These are phyloP conservation scores for Eucalyptus sp. DNA, from an alignment of 345 rosid genomes.

Conservation along the genomic window DNA sequence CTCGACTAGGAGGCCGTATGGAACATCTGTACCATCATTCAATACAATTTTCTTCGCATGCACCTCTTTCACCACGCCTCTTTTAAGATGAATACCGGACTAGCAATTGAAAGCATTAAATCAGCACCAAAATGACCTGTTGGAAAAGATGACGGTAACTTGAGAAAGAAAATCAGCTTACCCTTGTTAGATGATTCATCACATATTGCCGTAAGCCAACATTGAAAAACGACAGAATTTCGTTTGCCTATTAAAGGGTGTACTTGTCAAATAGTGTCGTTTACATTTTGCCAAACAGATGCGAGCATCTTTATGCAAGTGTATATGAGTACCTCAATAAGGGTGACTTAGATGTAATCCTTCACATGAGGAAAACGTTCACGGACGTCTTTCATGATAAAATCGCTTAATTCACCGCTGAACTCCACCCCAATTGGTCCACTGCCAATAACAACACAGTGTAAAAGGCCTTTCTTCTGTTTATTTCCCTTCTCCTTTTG, in stretches of 20 bases:
- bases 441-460: slow-evolving; percentile 94
- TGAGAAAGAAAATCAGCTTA: not conserved
- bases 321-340: slow-evolving; percentile 54
- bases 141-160: not conserved
- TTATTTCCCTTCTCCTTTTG: too few species aligned
- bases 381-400: slow-evolving; percentile 76
- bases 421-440: slow-evolving; percentile 96
- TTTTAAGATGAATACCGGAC: slow-evolving; percentile 37
- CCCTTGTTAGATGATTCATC: slow-evolving; percentile 55
- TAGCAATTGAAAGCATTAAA: not conserved
- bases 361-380: slow-evolving; percentile 63
- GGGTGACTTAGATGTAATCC: slow-evolving; percentile 71
- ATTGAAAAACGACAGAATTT: slow-evolving; percentile 73
- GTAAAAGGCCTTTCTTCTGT: slow-evolving; percentile 68
- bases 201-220: slow-evolving; percentile 56
- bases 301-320: too few species aligned
- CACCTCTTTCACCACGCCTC: slow-evolving; percentile 56
- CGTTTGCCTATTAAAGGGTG: slow-evolving; percentile 48
- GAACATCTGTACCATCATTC: slow-evolving; percentile 55
- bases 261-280: not conserved
- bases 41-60: slow-evolving; percentile 36
- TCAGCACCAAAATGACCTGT: not conserved
- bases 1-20: slow-evolving; percentile 91
- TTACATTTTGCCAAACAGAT: too few species aligned
- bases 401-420: slow-evolving; percentile 89